These are phyloP conservation scores for Suaeda aralocaspica DNA, from an alignment of 148 eudicot species.

Conservation along the genomic window DNA sequence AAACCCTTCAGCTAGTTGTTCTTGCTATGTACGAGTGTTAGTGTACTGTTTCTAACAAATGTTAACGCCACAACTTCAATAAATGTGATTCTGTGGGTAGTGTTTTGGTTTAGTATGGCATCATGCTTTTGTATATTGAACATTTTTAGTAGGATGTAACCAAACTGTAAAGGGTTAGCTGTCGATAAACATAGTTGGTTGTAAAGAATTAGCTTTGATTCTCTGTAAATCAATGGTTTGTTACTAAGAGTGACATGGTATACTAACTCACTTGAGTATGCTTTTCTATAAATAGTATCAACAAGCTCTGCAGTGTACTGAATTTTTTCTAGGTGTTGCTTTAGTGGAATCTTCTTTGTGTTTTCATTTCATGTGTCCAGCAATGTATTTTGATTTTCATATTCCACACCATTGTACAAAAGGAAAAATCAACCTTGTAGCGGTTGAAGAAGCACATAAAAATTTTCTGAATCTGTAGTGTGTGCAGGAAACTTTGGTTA, in stretches of 20 bases:
- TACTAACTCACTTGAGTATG: not conserved
- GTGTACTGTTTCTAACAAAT: not conserved
- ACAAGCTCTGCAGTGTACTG: not conserved
- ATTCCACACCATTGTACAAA: too few species aligned
- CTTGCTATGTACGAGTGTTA: not conserved
- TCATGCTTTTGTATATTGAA: constrained; percentile 1
- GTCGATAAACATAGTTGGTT: not conserved
- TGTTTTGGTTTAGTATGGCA: not conserved
- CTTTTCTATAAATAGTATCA: not conserved
- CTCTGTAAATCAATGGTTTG: constrained; percentile 8
- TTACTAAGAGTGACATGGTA: not conserved
- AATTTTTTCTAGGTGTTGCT: not conserved
- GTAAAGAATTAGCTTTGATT: not conserved
- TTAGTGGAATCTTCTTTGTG: too few species aligned
- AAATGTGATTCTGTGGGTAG: not conserved
- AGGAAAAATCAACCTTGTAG: too few species aligned
- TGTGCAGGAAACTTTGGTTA: too few species aligned
- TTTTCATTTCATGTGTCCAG: too few species aligned
- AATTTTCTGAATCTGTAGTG: too few species aligned
- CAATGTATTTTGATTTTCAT: too few species aligned
- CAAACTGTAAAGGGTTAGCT: not conserved
- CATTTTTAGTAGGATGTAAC: not conserved
- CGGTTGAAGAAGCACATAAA: too few species aligned
- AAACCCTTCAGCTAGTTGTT: not conserved
- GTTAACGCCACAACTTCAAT: not conserved